A percentile compares a stretch with the other conserved stretches of the same genome.
Conservation (phyloP, 257 asterid species). For the Fraxinus americana region DNA sequence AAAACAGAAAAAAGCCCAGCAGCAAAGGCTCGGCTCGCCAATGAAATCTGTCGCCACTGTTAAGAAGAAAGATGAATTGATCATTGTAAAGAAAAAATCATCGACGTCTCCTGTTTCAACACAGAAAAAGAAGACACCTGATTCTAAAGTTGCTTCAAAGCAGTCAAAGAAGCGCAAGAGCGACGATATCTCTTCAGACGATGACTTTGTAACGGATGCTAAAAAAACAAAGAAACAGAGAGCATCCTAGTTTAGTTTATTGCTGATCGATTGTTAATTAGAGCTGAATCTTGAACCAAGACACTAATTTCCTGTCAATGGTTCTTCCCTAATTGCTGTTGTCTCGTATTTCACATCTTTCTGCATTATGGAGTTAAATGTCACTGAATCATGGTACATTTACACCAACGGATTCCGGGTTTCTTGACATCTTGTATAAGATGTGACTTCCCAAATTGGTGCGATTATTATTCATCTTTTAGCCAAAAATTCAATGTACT, state of each 20-base stretch:
- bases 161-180: slow-evolving; percentile 57
- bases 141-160: slow-evolving; percentile 40
- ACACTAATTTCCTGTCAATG: background rate
- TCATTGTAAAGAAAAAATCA: slow-evolving; percentile 42
- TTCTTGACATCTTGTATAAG: background rate
- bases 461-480: background rate
- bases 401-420: background rate
- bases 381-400: background rate
- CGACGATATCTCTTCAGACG: slow-evolving; percentile 47
- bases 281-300: background rate
- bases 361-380: too few relatives aligned
- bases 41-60: slow-evolving; percentile 59
- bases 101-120: slow-evolving; percentile 34
- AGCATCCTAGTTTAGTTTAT: slow-evolving; percentile 28
- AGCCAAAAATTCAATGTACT: background rate
- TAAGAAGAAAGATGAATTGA: slow-evolving; percentile 40
- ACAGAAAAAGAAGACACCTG: slow-evolving; percentile 51
- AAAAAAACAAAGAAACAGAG: slow-evolving; percentile 47
- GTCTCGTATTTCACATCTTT: background rate
- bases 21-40: slow-evolving; percentile 67
- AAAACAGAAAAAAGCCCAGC: slow-evolving; percentile 60
- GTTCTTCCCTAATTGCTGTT: background rate
- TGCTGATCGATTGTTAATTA: background rate
- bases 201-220: slow-evolving; percentile 45
- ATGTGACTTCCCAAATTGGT: too few relatives aligned